Evolutionary conservation across 805 yeast species (phyloP).

Genomic region (Ogataea pini): DNA sequence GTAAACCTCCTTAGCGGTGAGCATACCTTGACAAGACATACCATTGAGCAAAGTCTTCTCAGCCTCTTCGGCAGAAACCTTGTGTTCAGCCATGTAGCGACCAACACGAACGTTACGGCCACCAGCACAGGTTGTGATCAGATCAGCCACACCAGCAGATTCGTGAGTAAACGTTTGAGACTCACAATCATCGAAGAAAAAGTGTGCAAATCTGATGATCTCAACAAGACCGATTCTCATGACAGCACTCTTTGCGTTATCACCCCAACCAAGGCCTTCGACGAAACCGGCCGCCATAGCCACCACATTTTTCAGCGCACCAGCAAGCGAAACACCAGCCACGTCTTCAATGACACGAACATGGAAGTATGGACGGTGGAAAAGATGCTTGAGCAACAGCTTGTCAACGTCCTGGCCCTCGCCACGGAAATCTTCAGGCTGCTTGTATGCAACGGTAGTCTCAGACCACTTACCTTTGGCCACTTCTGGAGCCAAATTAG

Average conservation of each 20-base stretch:
- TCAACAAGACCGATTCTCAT: conserved; percentile 95
- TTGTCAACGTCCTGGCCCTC: conserved; percentile 73
- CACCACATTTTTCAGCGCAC: conserved; percentile 94
- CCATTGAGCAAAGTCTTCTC: conserved; percentile 90
- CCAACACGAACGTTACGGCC: conserved; percentile 97
- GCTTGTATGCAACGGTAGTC: conserved; percentile 90
- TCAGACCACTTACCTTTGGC: conserved; percentile 96
- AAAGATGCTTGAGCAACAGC: conserved; percentile 69
- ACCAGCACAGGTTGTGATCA: conserved; percentile 96
- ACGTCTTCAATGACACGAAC: conserved; percentile 90
- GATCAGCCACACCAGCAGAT: conserved; percentile 96
- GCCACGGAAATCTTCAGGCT: conserved; percentile 69
- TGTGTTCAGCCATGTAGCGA: conserved; percentile 76
- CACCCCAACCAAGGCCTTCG: conserved; percentile 98
- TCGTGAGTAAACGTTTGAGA: conserved; percentile 87
- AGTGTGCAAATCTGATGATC: conserved; percentile 80
- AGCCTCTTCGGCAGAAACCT: conserved; percentile 74
- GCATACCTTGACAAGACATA: conserved; percentile 94
- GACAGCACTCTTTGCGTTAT: conserved; percentile 95
- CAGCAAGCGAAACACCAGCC: conserved; percentile 94
- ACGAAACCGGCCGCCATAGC: conserved; percentile 97
- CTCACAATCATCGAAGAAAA: conserved; percentile 74
- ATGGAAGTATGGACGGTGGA: conserved; percentile 98
- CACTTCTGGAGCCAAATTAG: conserved; percentile 95
- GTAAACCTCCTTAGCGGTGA: conserved; percentile 89